Conservation (phyloP, 2,329 filamentous ascomycete species). For the Sclerotinia spermophila region DNA sequence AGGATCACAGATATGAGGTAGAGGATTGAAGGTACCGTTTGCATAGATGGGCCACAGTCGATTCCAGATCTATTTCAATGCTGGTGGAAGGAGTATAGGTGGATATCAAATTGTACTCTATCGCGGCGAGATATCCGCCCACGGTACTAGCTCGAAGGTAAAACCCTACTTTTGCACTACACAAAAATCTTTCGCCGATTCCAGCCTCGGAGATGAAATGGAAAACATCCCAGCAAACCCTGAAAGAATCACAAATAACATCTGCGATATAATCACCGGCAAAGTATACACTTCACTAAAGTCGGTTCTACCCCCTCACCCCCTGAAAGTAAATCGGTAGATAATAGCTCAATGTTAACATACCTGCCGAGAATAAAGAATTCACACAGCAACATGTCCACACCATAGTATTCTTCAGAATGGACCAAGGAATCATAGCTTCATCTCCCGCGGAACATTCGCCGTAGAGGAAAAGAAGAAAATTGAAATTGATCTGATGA, state of each 20-base stretch:
- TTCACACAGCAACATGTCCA: conserved; percentile 19
- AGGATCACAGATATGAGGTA: conserved; percentile 16
- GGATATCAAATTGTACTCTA: conserved; percentile 38
- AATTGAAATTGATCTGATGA: conserved; percentile 30
- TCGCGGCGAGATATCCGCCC: conserved; percentile 33
- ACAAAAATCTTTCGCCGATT: not conserved
- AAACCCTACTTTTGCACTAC: conserved; percentile 30
- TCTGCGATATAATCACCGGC: conserved; percentile 37
- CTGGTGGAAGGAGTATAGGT: conserved; percentile 30
- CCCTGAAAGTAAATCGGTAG: conserved; percentile 43
- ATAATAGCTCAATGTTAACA: conserved; percentile 18
- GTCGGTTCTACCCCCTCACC: conserved; percentile 39
- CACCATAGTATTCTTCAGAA: conserved; percentile 28
- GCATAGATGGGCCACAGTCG: conserved; percentile 27
- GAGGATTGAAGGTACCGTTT: conserved; percentile 21
- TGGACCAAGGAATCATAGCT: conserved; percentile 31
- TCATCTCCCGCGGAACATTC: conserved; percentile 23
- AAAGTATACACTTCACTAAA: conserved; percentile 39
- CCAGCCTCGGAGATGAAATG: not conserved
- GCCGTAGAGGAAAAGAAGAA: conserved; percentile 29
- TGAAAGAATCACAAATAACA: conserved; percentile 10
- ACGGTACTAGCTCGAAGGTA: conserved; percentile 36
- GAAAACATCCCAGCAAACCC: conserved; percentile 15
- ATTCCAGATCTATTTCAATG: conserved; percentile 28
- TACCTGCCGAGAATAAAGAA: conserved; percentile 16